Conservation (phyloP, 805 yeast genomes). For the Metschnikowia henanensis region DNA sequence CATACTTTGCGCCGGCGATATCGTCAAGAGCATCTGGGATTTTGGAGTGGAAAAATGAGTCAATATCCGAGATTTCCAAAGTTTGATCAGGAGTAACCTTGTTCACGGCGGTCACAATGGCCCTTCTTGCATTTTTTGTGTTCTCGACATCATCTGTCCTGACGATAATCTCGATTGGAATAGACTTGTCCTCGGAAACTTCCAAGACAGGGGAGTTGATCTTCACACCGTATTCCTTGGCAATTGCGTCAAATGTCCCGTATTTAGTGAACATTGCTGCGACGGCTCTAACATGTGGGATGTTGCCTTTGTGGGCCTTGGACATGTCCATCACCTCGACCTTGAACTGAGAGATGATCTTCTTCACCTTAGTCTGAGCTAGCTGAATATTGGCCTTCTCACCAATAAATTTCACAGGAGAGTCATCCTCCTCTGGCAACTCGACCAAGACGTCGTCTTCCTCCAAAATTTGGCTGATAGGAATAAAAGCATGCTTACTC, state of each 20-base stretch:
- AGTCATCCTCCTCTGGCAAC: constrained; percentile 50
- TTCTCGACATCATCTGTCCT: constrained; percentile 44
- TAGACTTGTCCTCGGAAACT: constrained; percentile 44
- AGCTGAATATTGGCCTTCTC: constrained; percentile 50
- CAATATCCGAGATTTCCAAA: constrained; percentile 60
- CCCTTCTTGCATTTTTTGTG: constrained; percentile 63
- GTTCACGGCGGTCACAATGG: constrained; percentile 73
- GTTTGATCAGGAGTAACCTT: constrained; percentile 67
- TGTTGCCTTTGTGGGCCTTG: constrained; percentile 82
- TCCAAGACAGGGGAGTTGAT: constrained; percentile 40
- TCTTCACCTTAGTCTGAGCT: constrained; percentile 65
- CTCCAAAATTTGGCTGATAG: constrained; percentile 50
- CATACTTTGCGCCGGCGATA: constrained; percentile 51
- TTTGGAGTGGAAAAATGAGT: constrained; percentile 53
- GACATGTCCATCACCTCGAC: constrained; percentile 78
- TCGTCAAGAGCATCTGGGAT: constrained; percentile 42
- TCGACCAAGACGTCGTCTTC: constrained; percentile 57
- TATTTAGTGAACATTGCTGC: constrained; percentile 63
- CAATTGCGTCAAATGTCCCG: constrained; percentile 46
- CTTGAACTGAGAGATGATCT: constrained; percentile 55
- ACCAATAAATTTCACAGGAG: constrained; percentile 63
- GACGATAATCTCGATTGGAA: constrained; percentile 64
- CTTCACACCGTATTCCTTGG: constrained; percentile 34
- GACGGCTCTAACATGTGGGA: constrained; percentile 72
- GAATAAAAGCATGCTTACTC: constrained; percentile 67